Percentiles rank a stretch among this genome's conserved stretches.
phyloP scores from a whole-genome alignment of 2,329 filamentous ascomycete species.

The Pseudopyricularia javanii region DNA sequence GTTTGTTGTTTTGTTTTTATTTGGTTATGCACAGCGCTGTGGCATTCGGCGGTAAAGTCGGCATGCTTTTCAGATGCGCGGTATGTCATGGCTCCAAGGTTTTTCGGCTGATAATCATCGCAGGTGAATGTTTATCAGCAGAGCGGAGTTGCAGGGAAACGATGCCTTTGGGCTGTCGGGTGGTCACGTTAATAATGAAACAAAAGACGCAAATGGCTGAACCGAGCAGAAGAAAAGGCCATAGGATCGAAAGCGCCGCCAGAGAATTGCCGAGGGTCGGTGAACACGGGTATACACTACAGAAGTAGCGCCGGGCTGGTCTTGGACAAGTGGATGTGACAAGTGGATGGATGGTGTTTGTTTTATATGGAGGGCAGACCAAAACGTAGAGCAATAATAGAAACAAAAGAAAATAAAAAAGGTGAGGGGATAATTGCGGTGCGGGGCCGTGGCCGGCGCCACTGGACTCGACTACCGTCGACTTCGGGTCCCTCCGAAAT shows the following conservation, averaged over 20 bases:
- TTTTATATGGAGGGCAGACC: background rate
- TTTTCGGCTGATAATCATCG: conserved; percentile 18
- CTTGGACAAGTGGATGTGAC: background rate
- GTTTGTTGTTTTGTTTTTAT: background rate
- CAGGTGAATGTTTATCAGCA: background rate
- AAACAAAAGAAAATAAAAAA: background rate
- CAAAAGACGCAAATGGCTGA: background rate
- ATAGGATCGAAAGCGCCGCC: background rate
- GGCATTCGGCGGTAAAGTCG: conserved; percentile 6
- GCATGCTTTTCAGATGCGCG: conserved; percentile 19
- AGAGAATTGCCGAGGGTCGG: background rate
- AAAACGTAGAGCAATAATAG: background rate
- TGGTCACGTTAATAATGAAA: background rate
- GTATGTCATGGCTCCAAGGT: conserved; percentile 30
- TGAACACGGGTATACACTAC: background rate
- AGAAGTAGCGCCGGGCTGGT: background rate
- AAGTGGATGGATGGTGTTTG: background rate
- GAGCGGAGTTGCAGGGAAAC: background rate
- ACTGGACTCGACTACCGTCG: background rate
- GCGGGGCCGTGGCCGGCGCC: background rate
- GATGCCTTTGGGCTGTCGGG: background rate
- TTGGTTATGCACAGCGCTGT: background rate
- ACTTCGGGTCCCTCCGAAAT: background rate
- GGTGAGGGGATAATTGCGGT: background rate
- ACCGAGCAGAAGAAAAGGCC: background rate